Evolutionary conservation across 2,329 filamentous ascomycete genomes (phyloP).

Genomic region (Clarireedia monteithiana): DNA sequence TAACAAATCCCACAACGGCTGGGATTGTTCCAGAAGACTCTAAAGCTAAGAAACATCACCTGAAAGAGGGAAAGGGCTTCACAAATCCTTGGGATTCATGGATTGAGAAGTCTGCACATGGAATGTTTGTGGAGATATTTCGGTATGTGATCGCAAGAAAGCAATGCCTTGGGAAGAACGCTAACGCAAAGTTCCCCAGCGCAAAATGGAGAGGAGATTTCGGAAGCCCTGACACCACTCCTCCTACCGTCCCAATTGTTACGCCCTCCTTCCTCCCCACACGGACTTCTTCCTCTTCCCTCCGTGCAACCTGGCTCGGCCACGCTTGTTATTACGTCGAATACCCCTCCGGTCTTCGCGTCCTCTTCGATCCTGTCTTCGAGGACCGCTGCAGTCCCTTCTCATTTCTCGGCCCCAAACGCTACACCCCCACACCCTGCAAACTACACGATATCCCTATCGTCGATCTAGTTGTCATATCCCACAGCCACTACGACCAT

Average conservation of each 20-base stretch:
- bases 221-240: conserved; percentile 47
- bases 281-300: conserved; percentile 42
- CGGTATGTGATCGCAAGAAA: conserved; percentile 26
- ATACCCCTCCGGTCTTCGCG: conserved; percentile 76
- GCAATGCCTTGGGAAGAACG: not conserved
- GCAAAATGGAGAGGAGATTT: conserved; percentile 18
- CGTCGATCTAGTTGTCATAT: conserved; percentile 54
- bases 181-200: not conserved
- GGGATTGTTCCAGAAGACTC: conserved; percentile 27
- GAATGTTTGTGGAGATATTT: conserved; percentile 32
- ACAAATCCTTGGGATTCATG: conserved; percentile 51
- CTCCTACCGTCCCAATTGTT: conserved; percentile 52
- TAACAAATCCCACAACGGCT: conserved; percentile 19
- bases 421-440: conserved; percentile 73
- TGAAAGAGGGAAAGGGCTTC: conserved; percentile 45
- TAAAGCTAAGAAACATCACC: conserved; percentile 41
- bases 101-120: conserved; percentile 27
- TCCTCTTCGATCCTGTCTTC: conserved; percentile 91
- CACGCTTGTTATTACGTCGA: conserved; percentile 93
- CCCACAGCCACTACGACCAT: conserved; percentile 79
- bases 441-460: conserved; percentile 68
- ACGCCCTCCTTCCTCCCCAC: conserved; percentile 50
- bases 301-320: conserved; percentile 89
- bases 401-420: conserved; percentile 60
- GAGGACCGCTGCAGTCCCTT: conserved; percentile 79